phyloP scores from a whole-genome alignment of 2,329 filamentous ascomycete genomes.

The Colletotrichum sp. region DNA sequence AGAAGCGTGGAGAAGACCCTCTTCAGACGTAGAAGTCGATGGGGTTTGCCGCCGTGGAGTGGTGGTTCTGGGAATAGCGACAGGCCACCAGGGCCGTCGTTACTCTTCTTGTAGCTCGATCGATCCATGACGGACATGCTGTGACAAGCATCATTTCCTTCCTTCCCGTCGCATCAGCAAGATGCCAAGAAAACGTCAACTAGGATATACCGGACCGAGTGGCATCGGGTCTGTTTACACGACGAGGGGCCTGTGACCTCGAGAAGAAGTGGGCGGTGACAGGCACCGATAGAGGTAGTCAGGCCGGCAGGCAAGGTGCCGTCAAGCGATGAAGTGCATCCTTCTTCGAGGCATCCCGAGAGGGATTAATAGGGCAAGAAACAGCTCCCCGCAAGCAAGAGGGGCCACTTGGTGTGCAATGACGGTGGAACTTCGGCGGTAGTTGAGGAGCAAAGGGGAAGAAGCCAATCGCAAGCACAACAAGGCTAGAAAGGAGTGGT shows the following conservation, averaged over 20 bases:
- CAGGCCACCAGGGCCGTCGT: background rate
- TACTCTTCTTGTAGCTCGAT: slow-evolving; percentile 2
- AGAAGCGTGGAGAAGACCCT: background rate
- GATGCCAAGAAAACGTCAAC: background rate
- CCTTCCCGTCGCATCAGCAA: background rate
- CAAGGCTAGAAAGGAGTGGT: background rate
- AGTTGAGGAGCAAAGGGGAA: background rate
- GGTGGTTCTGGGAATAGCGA: background rate
- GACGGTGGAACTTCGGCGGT: slow-evolving; percentile 5
- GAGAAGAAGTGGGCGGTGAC: background rate
- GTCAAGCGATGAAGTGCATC: background rate
- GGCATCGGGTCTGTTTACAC: background rate
- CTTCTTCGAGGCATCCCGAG: background rate
- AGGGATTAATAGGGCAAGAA: background rate
- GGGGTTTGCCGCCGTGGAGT: background rate
- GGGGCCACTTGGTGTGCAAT: background rate
- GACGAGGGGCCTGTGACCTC: background rate
- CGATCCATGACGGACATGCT: background rate
- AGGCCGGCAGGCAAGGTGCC: background rate
- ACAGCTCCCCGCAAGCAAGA: background rate
- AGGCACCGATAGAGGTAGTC: background rate
- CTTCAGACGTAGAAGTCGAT: background rate
- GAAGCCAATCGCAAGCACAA: background rate
- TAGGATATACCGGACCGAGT: slow-evolving; percentile 7
- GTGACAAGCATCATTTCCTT: background rate